Evolutionary conservation across 1,284 basidiomycete genomes (phyloP), one percentile per base, ranked within the genome.

Genomic region (Heliocybe sulcata): DNA sequence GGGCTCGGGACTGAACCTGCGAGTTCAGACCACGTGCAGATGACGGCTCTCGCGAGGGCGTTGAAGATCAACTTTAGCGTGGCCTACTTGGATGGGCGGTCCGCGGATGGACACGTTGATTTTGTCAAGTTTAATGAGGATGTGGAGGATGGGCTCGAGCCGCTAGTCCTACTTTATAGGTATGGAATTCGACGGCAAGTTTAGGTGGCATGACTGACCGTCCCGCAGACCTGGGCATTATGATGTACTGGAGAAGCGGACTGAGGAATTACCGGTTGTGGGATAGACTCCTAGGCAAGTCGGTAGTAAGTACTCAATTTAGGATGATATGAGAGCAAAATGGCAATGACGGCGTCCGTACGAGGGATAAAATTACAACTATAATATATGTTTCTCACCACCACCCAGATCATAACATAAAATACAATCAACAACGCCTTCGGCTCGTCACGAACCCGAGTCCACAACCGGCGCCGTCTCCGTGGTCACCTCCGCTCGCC

Each of bases 71-170:
- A 87, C 55, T 70, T 94, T 51, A 79, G 83, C 51, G 79, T 94
- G 33, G 91, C 91, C 3, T 94, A 94, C 68, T 77, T 95, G 19
- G 90, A 92, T 66, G 77, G 81, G 2, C 74, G 68, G 25, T 75
- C 75, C 29, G 53, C 67, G 2, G 66, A 71, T 9, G 78, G 75
- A 2, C 67, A 69, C 29, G 84, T 90, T 33, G 79, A 83, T 60
- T 91, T 92, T 71, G 83, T 91, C 38, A 74, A 83, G 59, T 86
- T 94, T 64, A 74, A 83, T 51, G 74, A 79, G 58, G 72, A 73
- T 51, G 64, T 68, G 1, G 69, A 75, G 25, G 63, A 69, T 27
- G 63, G 66, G 45, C 68, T 71, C 22, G 71, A 73, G 20, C 80
- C 84, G 3, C 69, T 90, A 4, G 73, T 79, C 33, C 67, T 94